Evolutionary conservation across 352 stramenopile species (phyloP).

Genomic region (Phytopythium ostracodes): DNA sequence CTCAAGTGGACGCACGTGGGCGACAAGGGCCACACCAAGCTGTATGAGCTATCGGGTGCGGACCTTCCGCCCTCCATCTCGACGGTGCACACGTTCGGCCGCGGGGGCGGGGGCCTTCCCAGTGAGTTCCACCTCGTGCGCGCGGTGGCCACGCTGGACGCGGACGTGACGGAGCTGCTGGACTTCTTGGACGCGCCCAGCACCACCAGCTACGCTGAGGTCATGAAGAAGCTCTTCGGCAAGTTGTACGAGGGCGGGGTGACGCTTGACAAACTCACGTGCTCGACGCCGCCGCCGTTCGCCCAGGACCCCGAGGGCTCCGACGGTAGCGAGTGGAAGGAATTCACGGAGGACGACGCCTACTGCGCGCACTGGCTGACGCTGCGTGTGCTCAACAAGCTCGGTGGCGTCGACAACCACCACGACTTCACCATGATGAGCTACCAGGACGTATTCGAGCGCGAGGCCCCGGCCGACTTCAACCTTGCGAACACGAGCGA

Average conservation of each 20-base stretch:
- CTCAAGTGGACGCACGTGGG: constrained; percentile 45
- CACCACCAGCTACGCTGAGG: constrained; percentile 38
- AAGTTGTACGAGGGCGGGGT: constrained; percentile 48
- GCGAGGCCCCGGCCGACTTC: constrained; percentile 17
- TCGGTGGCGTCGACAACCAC: constrained; percentile 31
- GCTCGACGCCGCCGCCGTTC: constrained; percentile 47
- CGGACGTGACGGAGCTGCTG: constrained; percentile 39
- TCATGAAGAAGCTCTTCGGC: constrained; percentile 59
- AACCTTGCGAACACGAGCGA: background rate
- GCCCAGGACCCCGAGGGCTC: constrained; percentile 24
- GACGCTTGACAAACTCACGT: constrained; percentile 61
- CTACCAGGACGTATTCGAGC: constrained; percentile 65
- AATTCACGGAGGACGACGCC: constrained; percentile 56
- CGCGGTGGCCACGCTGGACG: constrained; percentile 50
- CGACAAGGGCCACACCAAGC: constrained; percentile 45
- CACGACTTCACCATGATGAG: constrained; percentile 67
- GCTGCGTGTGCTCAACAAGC: constrained; percentile 33
- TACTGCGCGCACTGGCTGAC: constrained; percentile 70
- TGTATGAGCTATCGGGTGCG: constrained; percentile 59
- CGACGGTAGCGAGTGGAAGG: constrained; percentile 20
- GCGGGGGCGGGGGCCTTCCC: constrained; percentile 32
- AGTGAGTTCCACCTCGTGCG: constrained; percentile 68
- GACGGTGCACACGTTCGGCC: constrained; percentile 44
- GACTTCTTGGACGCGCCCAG: constrained; percentile 39
- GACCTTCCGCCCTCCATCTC: constrained; percentile 37